phyloP scores from a whole-genome alignment of 2,329 filamentous ascomycete species.

The Emmonsia crescens region DNA sequence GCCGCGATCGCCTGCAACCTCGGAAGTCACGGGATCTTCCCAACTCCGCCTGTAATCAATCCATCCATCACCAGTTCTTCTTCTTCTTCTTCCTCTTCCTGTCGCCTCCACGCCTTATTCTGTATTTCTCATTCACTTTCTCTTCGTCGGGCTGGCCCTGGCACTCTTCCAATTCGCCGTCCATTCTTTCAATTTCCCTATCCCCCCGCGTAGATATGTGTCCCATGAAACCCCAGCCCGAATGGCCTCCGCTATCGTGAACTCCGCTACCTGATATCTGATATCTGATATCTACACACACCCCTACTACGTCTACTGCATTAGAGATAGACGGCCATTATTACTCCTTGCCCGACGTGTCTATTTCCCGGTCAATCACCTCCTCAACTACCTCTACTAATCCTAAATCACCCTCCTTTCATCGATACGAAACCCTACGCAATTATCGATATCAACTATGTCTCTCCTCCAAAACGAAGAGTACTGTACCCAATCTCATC shows the following conservation, averaged over 20 bases:
- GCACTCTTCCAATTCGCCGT: not conserved
- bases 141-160: constrained; percentile 1
- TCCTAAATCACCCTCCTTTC: too few species aligned
- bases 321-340: not conserved
- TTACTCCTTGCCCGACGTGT: too few species aligned
- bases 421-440: too few species aligned
- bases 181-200: not conserved
- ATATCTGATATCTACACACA: not conserved
- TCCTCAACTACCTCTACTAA: too few species aligned
- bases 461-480: constrained; percentile 43
- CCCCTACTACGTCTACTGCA: not conserved
- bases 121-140: not conserved
- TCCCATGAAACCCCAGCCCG: not conserved
- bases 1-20: too few species aligned
- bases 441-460: constrained; percentile 22
- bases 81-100: too few species aligned
- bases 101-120: not conserved
- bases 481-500: constrained; percentile 22
- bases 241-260: not conserved
- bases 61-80: not conserved
- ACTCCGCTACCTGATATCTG: not conserved
- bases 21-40: not conserved
- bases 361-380: too few species aligned
- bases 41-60: not conserved
- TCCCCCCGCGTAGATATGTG: not conserved